Evolutionary conservation across 768 basidiomycete species (phyloP), one percentile per base, ranked within the genome.

Genomic region (Collybia sordida): DNA sequence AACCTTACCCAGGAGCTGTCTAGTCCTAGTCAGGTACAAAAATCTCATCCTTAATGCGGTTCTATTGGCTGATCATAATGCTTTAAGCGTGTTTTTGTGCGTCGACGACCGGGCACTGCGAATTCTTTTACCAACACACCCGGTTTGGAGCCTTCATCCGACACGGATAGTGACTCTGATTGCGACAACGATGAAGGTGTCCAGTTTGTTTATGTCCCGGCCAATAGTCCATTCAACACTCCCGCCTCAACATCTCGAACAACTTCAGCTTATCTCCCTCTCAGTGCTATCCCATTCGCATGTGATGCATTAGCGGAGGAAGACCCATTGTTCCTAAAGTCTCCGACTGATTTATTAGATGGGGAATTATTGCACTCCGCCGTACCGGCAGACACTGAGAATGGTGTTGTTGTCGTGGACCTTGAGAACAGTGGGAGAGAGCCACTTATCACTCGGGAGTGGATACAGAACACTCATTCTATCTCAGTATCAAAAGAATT

Each of bases 171-270:
- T n/a, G 53, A 53, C 24, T 51, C 52, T n/a, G 36, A 47, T 25
- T 44, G 31, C 1, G 51, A 42, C 17, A 43, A 52, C 23, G 59
- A 64, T 39, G 66, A 62, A 3, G 58, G 56, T 22, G 52, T 55
- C 0, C 75, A 78, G 54, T 71, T 72, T 39, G 59, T 77, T 42
- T 64, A 60, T 44, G 73, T 78, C 41, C 64, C 68, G 9, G 60
- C 55, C 27, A 67, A 68, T 44, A 76, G 68, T 36, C 69, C 68
- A 3, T 77, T 74, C 64, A 71, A 70, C 52, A 64, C 58, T 19
- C 58, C 50, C 25, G 64, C 68, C 23, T 45, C 46, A 25, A 59
- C 66, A 22, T 55, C 61, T 18, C 63, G 60, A 46, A 62, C 65
- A 21, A 14, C 31, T 11, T 60, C 59, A 35, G 52, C 57, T 5